Conservation (phyloP, 352 stramenopile species). For the Globisporangium paddicum region DNA sequence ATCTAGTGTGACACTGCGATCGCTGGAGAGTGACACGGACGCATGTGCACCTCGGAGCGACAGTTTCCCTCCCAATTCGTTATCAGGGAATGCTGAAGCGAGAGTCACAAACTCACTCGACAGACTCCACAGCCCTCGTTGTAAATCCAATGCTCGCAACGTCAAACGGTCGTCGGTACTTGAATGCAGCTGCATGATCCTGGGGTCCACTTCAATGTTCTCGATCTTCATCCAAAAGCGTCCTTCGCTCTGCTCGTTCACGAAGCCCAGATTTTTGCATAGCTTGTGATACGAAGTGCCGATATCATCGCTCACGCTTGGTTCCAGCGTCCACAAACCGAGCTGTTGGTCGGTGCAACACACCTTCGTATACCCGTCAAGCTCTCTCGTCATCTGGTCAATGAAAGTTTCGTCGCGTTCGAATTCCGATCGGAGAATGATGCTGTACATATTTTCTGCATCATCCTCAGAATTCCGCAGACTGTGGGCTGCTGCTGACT, state of each 20-base stretch:
- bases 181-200: constrained; percentile 1
- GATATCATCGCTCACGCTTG: constrained; percentile 20
- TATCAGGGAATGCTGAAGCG: not conserved
- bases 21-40: constrained; percentile 16
- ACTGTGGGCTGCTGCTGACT: not conserved
- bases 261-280: constrained; percentile 29
- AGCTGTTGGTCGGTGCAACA: constrained; percentile 30
- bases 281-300: constrained; percentile 36
- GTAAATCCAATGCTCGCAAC: not conserved
- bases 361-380: constrained; percentile 30
- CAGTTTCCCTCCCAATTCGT: constrained; percentile 16
- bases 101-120: constrained; percentile 5
- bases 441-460: constrained; percentile 35
- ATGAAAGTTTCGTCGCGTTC: constrained; percentile 9
- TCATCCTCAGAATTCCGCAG: not conserved
- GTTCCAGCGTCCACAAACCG: constrained; percentile 42
- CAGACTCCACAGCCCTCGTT: constrained; percentile 12
- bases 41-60: constrained; percentile 10
- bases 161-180: not conserved
- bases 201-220: constrained; percentile 27
- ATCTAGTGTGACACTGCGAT: constrained; percentile 33
- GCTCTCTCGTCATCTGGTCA: constrained; percentile 17
- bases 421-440: constrained; percentile 33
- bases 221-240: constrained; percentile 52
- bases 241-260: constrained; percentile 15